Percentiles rank a stretch among this genome's conserved stretches.
These are phyloP conservation scores for Leucocoprinus sp. DNA, from an alignment of 768 basidiomycete genomes.

Conservation along the genomic window DNA sequence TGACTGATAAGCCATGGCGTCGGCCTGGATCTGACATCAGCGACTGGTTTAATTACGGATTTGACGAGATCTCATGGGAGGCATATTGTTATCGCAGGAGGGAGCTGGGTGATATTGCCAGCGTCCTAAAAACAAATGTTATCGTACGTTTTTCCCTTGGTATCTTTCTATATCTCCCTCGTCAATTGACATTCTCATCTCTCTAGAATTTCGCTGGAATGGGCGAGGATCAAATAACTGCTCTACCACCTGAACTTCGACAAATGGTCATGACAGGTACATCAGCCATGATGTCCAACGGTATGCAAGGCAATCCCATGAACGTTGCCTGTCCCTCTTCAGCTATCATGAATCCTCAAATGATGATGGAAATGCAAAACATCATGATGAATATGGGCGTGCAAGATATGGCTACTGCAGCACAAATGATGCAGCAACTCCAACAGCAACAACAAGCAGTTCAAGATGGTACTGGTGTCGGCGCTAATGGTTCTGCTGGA, in stretches of 20 bases:
- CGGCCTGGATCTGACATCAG: conserved; percentile 86
- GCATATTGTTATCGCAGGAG: conserved; percentile 82
- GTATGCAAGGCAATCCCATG: background rate
- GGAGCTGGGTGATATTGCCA: conserved; percentile 72
- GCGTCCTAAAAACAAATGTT: conserved; percentile 75
- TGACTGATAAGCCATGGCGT: conserved; percentile 86
- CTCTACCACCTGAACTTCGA: conserved; percentile 73
- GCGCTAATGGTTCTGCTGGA: background rate
- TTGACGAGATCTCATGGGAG: conserved; percentile 95
- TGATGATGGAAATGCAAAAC: conserved; percentile 74
- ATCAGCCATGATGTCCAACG: conserved; percentile 50
- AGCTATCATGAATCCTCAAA: conserved; percentile 53
- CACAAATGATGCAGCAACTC: conserved; percentile 10
- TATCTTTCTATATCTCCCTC: background rate
- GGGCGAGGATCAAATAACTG: conserved; percentile 72
- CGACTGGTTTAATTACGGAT: conserved; percentile 99
- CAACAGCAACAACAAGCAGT: conserved; percentile 6
- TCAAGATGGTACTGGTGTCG: conserved; percentile 3
- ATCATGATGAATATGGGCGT: conserved; percentile 52
- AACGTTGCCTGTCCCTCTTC: conserved; percentile 27
- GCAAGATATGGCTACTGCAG: conserved; percentile 48
- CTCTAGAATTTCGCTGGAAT: conserved; percentile 71
- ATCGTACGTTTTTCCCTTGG: conserved; percentile 46
- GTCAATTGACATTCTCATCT: conserved; percentile 9
- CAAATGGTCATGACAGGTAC: conserved; percentile 85